Percentiles rank a stretch among this genome's conserved stretches.
These are phyloP conservation scores for Cucurbita pepo DNA, from an alignment of 306 rosid genomes.

Conservation along the genomic window DNA sequence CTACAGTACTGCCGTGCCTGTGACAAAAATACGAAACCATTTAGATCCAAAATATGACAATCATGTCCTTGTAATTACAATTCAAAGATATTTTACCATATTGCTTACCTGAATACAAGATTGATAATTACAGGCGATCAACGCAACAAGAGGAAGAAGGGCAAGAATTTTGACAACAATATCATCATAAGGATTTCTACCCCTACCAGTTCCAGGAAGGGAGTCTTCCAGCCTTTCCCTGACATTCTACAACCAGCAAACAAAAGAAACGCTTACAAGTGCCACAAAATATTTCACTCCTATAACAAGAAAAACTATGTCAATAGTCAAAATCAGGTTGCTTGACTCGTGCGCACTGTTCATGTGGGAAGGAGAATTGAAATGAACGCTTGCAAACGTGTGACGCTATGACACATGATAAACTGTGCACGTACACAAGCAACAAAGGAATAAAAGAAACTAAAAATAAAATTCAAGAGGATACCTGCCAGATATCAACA, in stretches of 20 bases:
- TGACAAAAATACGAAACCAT: conserved; percentile 12
- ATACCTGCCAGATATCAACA: conserved; percentile 99
- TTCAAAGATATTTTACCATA: conserved; percentile 7
- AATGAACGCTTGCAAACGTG: background rate
- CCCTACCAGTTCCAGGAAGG: conserved; percentile 86
- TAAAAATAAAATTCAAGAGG: background rate
- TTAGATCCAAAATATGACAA: conserved; percentile 2
- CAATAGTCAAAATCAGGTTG: background rate
- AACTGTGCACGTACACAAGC: background rate
- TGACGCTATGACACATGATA: background rate
- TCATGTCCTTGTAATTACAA: background rate
- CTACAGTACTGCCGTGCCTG: conserved; percentile 40
- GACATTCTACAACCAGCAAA: conserved; percentile 43
- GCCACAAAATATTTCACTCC: background rate
- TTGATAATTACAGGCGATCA: conserved; percentile 44
- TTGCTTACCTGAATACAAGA: conserved; percentile 48
- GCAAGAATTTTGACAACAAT: conserved; percentile 64
- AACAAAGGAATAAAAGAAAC: background rate
- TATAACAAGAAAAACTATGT: too few species aligned
- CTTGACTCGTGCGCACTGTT: background rate
- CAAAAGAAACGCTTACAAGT: background rate
- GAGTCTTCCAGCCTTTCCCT: conserved; percentile 66
- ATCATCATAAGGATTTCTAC: conserved; percentile 63
- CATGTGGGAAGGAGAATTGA: background rate
- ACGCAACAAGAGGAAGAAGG: conserved; percentile 54